phyloP scores from a whole-genome alignment of 306 rosid genomes.

The Cyamopsis tetragonoloba region DNA sequence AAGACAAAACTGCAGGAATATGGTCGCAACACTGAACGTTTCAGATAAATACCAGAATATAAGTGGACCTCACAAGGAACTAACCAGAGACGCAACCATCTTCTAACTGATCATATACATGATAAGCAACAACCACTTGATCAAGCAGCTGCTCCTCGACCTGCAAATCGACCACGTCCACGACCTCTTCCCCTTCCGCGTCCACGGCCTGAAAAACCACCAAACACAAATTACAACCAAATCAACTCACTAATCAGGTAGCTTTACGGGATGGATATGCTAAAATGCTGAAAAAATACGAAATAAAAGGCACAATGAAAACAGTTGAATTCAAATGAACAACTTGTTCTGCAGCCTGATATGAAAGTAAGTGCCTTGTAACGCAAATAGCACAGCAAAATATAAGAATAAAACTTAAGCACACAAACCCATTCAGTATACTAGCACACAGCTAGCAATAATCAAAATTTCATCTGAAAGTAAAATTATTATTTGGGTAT shows the following conservation, averaged over 20 bases:
- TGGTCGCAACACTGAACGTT: constrained; percentile 32
- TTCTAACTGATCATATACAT: constrained; percentile 36
- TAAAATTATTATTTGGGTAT: not conserved
- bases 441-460: not conserved
- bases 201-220: constrained; percentile 53
- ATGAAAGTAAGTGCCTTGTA: not conserved
- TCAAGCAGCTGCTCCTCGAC: constrained; percentile 58
- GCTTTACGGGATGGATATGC: not conserved
- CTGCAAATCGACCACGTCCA: constrained; percentile 54
- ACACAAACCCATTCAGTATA: not conserved
- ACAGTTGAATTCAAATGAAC: not conserved
- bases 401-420: not conserved
- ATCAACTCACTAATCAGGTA: not conserved
- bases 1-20: constrained; percentile 47
- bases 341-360: not conserved
- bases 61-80: constrained; percentile 36
- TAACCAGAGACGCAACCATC: constrained; percentile 45
- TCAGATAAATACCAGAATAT: constrained; percentile 28
- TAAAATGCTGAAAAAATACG: not conserved
- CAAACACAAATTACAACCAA: not conserved
- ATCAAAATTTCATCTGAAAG: not conserved
- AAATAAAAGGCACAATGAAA: not conserved
- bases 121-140: constrained; percentile 28
- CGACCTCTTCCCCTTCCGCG: constrained; percentile 79
- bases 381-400: constrained; percentile 1